Base-by-base conservation (phyloP, 306 rosid genomes). In the Pyrus pyrifolia region DNA sequence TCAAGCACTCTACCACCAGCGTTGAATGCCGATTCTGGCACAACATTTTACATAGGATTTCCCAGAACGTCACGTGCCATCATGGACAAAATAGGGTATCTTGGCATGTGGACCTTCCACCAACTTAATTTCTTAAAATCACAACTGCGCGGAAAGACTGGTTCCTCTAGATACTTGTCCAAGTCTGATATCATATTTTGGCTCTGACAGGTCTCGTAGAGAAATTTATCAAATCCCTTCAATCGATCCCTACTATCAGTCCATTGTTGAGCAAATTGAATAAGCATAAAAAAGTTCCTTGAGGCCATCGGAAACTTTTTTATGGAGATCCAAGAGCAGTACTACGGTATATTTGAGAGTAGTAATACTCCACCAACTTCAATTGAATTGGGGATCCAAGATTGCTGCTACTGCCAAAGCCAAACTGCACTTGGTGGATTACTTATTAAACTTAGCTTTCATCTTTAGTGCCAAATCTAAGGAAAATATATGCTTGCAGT, bases 31-130 rank as follows among this genome's bases (percentile, higher is more conserved):
- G 68, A 81, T 73, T 92, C 97, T 5, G 92, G 87, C 45, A 87
- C 84, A 79, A 92, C 93, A 95, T 92, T 95, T n/a, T 97, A 92
- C 96, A 95, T 92, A 44, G 99, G 97, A 81, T 96, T 90, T 63
- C 93, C 99, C 11, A 95, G 91, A 78, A 92, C 89, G 78, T 95
- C 97, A 10, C 93, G 92, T 5, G 97, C 99, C 97, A 95, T 90
- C 97, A 89, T 95, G 23, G 97, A 95, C 91, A 95, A 80, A 67
- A 95, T 90, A 6, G 99, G 97, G 81, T 95, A 95, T 85, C 97
- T 90, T 21, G 97, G 99, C 21, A 85, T 88, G 88, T 95, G 97
- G 73, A 95, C 97, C 81, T 87, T 90, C 97, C 99, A 95, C 99
- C 99, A 90, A 78, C 92, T 95, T 76, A 95, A 76, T 70, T 92